Percentiles rank a stretch among this genome's conserved stretches.
Evolutionary conservation across 495 filamentous ascomycete species (phyloP).

Genomic region (Xylaria curta): DNA sequence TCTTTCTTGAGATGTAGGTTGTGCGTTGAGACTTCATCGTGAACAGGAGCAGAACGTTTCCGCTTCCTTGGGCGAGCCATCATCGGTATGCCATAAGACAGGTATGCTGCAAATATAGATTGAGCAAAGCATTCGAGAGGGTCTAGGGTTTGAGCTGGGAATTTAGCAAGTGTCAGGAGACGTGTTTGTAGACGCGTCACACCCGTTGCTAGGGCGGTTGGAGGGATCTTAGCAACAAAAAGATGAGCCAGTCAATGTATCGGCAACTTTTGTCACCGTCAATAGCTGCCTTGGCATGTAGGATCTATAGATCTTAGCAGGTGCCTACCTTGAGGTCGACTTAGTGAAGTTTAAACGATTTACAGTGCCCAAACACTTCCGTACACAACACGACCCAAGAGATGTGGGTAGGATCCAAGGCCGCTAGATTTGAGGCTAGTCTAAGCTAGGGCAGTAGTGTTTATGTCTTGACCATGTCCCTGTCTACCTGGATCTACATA

Average conservation of each 20-base stretch:
- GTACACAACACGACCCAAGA: background rate
- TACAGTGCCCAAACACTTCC: background rate
- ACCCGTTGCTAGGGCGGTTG: background rate
- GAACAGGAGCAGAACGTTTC: slow-evolving; percentile 33
- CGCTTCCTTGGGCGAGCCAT: slow-evolving; percentile 41
- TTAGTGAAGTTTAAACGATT: background rate
- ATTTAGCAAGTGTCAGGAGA: background rate
- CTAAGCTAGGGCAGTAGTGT: background rate
- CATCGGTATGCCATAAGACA: slow-evolving; percentile 19
- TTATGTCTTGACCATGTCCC: background rate
- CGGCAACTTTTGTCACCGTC: background rate
- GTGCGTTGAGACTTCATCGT: slow-evolving; percentile 16
- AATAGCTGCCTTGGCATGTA: background rate
- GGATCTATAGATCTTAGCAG: background rate
- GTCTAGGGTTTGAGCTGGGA: background rate
- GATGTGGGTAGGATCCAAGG: background rate
- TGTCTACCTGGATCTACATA: background rate
- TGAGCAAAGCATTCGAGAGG: background rate
- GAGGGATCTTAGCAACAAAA: no score
- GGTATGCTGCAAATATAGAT: background rate
- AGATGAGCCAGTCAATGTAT: background rate
- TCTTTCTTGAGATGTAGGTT: slow-evolving; percentile 39
- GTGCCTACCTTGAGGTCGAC: background rate
- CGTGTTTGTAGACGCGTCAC: slow-evolving; percentile 6
- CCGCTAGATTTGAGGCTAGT: background rate